These are phyloP conservation scores for Blechomonas ayalai DNA, from an alignment of 208 protist genomes.

Conservation along the genomic window DNA sequence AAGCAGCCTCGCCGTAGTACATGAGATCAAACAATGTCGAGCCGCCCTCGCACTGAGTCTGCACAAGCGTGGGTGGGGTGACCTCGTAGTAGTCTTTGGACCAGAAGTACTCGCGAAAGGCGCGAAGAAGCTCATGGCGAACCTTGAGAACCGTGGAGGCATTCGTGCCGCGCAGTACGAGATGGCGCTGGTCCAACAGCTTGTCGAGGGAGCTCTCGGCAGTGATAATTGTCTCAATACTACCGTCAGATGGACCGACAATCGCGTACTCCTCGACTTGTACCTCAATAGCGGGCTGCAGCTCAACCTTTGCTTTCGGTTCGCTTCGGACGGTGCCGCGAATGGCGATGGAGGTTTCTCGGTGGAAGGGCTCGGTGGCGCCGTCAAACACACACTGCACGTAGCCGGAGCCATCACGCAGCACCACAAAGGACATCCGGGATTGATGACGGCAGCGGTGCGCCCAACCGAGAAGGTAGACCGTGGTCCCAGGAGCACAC, in stretches of 20 bases:
- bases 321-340: constrained; percentile 61
- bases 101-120: constrained; percentile 96
- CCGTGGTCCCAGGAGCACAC: constrained; percentile 33
- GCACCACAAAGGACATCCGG: constrained; percentile 94
- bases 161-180: constrained; percentile 90
- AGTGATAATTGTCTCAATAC: constrained; percentile 86
- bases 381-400: constrained; percentile 94
- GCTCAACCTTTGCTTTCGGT: constrained; percentile 74
- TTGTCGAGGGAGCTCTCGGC: constrained; percentile 90
- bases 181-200: constrained; percentile 93
- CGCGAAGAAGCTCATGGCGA: constrained; percentile 80
- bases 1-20: constrained; percentile 97
- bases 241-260: constrained; percentile 73
- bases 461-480: constrained; percentile 94
- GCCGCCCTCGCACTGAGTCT: constrained; percentile 97
- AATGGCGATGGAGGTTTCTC: constrained; percentile 84
- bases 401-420: constrained; percentile 95
- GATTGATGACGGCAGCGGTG: constrained; percentile 92
- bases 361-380: constrained; percentile 60
- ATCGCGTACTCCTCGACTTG: constrained; percentile 85
- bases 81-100: constrained; percentile 90
- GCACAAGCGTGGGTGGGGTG: constrained; percentile 96
- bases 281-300: constrained; percentile 78
- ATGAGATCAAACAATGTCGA: constrained; percentile 97
- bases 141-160: constrained; percentile 88